Evolutionary conservation across 2,329 filamentous ascomycete genomes (phyloP).

Genomic region (Sporothrix schenckii): DNA sequence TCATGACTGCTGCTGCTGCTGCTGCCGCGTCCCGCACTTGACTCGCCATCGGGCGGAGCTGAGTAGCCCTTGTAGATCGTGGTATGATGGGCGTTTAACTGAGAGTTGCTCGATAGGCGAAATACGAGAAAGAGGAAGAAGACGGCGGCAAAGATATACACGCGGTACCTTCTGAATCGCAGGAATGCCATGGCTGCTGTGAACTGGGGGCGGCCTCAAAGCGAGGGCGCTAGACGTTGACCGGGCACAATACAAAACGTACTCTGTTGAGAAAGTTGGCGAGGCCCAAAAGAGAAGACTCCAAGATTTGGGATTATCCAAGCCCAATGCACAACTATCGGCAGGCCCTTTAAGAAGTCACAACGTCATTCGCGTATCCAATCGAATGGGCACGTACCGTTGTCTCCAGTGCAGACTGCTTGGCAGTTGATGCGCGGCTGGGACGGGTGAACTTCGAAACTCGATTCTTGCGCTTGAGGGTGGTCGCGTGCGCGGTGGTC

Average conservation of each 20-base stretch:
- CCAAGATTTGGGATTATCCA: not conserved
- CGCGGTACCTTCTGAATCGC: conserved; percentile 63
- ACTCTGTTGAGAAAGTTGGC: not conserved
- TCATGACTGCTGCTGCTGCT: conserved; percentile 10
- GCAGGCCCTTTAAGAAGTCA: not conserved
- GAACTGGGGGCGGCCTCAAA: not conserved
- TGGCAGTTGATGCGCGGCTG: conserved; percentile 21
- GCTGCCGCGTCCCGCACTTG: not conserved
- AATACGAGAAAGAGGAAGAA: conserved; percentile 59
- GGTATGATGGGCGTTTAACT: conserved; percentile 39
- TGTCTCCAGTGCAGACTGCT: not conserved
- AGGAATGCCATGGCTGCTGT: conserved; percentile 46
- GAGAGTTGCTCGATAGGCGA: conserved; percentile 51
- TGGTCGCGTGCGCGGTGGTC: conserved; percentile 25
- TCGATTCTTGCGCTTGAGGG: conserved; percentile 25
- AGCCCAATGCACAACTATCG: not conserved
- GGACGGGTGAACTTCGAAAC: conserved; percentile 21
- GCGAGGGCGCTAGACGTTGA: not conserved
- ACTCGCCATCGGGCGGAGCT: conserved; percentile 21
- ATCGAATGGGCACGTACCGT: conserved; percentile 7
- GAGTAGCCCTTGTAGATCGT: conserved; percentile 35
- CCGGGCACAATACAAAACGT: not conserved
- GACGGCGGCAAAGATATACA: conserved; percentile 60
- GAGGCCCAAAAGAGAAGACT: conserved; percentile 14
- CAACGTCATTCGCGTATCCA: conserved; percentile 21